Conservation (phyloP, 495 filamentous ascomycete genomes). For the Pseudomonodictys pantanalensis region DNA sequence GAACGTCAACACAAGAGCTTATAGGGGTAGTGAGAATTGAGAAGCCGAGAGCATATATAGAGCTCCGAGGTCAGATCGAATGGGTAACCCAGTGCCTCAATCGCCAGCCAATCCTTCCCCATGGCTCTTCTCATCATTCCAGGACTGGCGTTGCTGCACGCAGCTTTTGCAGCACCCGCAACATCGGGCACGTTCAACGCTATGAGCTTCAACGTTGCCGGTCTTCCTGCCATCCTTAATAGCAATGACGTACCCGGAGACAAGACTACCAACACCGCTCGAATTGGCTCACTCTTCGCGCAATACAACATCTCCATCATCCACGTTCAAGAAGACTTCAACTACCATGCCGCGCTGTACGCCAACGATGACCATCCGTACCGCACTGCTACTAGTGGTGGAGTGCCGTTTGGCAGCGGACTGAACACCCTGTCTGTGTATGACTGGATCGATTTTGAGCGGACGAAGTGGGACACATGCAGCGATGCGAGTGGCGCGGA, state of each 20-base stretch:
- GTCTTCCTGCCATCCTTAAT: conserved; percentile 46
- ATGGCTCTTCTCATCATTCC: conserved; percentile 3
- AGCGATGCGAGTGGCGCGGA: conserved; percentile 50
- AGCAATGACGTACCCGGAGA: conserved; percentile 53
- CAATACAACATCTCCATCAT: conserved; percentile 57
- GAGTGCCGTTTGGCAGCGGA: conserved; percentile 58
- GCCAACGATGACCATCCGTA: conserved; percentile 53
- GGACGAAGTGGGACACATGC: conserved; percentile 58
- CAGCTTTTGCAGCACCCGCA: conserved; percentile 1
- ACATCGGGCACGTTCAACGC: conserved; percentile 19
- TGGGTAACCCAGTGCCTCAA: background rate
- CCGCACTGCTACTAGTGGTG: conserved; percentile 59
- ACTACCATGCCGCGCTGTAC: conserved; percentile 61
- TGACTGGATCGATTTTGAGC: conserved; percentile 53
- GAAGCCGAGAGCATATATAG: too few species aligned
- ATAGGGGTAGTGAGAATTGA: background rate
- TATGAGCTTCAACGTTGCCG: conserved; percentile 53
- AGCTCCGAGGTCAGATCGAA: too few species aligned
- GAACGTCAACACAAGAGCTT: background rate
- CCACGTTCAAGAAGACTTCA: conserved; percentile 66
- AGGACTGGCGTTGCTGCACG: background rate
- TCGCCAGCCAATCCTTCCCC: background rate
- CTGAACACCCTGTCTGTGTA: conserved; percentile 60
- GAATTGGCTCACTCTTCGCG: conserved; percentile 50
- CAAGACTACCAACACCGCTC: conserved; percentile 50